Evolutionary conservation across 208 protist species (phyloP).

Genomic region (Trypanosoma vivax): DNA sequence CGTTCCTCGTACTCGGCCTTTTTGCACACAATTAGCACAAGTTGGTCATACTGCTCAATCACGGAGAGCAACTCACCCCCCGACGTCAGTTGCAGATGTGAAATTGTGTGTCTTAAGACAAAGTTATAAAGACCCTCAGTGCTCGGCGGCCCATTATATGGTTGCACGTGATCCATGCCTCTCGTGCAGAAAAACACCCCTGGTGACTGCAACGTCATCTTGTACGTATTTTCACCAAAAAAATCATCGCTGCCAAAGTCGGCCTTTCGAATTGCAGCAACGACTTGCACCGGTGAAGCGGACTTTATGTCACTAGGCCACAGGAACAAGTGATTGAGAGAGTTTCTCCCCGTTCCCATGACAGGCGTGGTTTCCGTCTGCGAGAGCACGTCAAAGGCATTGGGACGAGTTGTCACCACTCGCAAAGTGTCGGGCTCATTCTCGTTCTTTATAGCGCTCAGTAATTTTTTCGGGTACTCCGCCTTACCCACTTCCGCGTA

Average conservation of each 20-base stretch:
- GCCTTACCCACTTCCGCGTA: not conserved
- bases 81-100: constrained; percentile 7
- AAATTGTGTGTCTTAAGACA: constrained; percentile 7
- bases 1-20: not conserved
- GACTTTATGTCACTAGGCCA: not conserved
- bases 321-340: not conserved
- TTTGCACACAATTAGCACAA: constrained; percentile 18
- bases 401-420: not conserved
- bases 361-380: no score
- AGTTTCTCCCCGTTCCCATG: not conserved
- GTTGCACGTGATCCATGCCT: not conserved
- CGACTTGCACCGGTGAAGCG: constrained; percentile 10
- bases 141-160: not conserved
- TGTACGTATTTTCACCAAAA: not conserved
- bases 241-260: constrained; percentile 6
- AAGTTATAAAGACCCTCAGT: constrained; percentile 3
- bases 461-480: not conserved
- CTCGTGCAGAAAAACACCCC: constrained; percentile 15
- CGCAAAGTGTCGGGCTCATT: not conserved
- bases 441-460: not conserved
- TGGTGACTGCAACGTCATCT: constrained; percentile 8
- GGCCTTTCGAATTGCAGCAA: constrained; percentile 21
- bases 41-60: constrained; percentile 7
- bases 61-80: not conserved
- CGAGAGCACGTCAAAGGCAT: constrained; percentile 6